A percentile compares a stretch with the other conserved stretches of the same genome.
phyloP scores from a whole-genome alignment of 1,284 basidiomycete genomes.

The Apiotrichum siamense region DNA sequence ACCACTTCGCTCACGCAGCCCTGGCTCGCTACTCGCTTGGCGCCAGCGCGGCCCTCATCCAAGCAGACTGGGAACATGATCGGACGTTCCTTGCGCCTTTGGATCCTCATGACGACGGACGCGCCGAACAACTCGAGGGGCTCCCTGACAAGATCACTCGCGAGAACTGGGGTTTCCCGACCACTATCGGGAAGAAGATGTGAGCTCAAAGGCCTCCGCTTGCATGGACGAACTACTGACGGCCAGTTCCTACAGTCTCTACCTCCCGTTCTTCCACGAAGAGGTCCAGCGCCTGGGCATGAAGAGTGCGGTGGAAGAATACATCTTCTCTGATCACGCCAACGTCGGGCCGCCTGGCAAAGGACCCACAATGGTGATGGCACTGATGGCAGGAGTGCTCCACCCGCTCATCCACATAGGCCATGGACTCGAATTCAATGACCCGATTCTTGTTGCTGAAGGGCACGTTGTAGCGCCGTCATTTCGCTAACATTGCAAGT shows the following conservation, averaged over 20 bases:
- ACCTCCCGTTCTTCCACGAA: slow-evolving; percentile 56
- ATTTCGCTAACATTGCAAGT: slow-evolving; percentile 25
- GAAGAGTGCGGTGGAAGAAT: slow-evolving; percentile 52
- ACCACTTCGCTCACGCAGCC: slow-evolving; percentile 54
- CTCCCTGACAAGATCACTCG: slow-evolving; percentile 28
- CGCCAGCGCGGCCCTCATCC: slow-evolving; percentile 53
- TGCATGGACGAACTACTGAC: not conserved
- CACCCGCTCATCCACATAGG: slow-evolving; percentile 63
- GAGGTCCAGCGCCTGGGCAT: slow-evolving; percentile 51
- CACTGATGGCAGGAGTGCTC: slow-evolving; percentile 53
- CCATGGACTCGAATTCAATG: slow-evolving; percentile 60
- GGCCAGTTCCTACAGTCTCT: slow-evolving; percentile 55
- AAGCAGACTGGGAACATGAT: slow-evolving; percentile 44
- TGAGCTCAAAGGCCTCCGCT: too few species aligned
- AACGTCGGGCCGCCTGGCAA: slow-evolving; percentile 47
- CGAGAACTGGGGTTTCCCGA: slow-evolving; percentile 53
- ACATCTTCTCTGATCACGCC: slow-evolving; percentile 52
- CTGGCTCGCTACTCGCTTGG: slow-evolving; percentile 62
- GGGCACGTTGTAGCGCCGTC: slow-evolving; percentile 35
- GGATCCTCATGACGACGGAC: slow-evolving; percentile 45
- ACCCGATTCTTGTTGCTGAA: slow-evolving; percentile 55
- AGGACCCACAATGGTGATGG: slow-evolving; percentile 54
- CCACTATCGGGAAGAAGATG: slow-evolving; percentile 56
- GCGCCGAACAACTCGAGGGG: slow-evolving; percentile 15
- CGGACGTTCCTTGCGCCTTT: slow-evolving; percentile 50